Percentiles rank a stretch among this genome's conserved stretches.
phyloP scores from a whole-genome alignment of 345 rosid genomes.

The Murraya koenigii region DNA sequence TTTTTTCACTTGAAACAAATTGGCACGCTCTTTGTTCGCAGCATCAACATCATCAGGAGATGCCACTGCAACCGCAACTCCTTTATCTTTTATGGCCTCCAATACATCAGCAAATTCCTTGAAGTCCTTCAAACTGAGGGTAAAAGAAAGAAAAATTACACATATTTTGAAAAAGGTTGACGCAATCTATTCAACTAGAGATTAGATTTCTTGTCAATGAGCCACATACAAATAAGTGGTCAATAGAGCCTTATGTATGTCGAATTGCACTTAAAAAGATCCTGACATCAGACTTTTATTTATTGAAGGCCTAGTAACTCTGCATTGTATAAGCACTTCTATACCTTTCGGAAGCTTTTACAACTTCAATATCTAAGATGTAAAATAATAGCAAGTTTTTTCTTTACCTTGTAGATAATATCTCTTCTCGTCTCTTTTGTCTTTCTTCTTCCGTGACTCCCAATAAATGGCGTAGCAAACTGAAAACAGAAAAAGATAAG shows the following conservation, averaged over 20 bases:
- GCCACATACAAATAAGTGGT: not conserved
- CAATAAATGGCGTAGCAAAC: conserved; percentile 67
- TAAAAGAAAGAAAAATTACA: not conserved
- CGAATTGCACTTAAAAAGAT: not conserved
- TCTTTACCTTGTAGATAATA: conserved; percentile 77
- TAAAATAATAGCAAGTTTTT: not conserved
- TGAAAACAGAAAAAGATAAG: conserved; percentile 17
- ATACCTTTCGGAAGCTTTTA: not conserved
- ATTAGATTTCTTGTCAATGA: not conserved
- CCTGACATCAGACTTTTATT: no score
- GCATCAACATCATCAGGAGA: conserved; percentile 71
- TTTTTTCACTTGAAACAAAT: conserved; percentile 66
- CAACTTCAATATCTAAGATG: not conserved
- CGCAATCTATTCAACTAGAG: not conserved
- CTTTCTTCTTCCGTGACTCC: conserved; percentile 90
- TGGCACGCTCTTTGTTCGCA: conserved; percentile 58
- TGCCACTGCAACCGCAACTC: conserved; percentile 79
- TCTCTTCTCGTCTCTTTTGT: conserved; percentile 79
- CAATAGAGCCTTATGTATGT: not conserved
- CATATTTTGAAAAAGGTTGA: not conserved
- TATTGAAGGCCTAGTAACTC: no score
- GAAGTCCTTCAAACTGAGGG: conserved; percentile 74
- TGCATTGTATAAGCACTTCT: not conserved
- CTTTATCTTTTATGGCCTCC: conserved; percentile 62
- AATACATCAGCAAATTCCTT: conserved; percentile 69